A percentile compares a stretch with the other conserved stretches of the same genome.
Evolutionary conservation across 352 stramenopile species (phyloP).

Genomic region (Phytopythium sindhum): DNA sequence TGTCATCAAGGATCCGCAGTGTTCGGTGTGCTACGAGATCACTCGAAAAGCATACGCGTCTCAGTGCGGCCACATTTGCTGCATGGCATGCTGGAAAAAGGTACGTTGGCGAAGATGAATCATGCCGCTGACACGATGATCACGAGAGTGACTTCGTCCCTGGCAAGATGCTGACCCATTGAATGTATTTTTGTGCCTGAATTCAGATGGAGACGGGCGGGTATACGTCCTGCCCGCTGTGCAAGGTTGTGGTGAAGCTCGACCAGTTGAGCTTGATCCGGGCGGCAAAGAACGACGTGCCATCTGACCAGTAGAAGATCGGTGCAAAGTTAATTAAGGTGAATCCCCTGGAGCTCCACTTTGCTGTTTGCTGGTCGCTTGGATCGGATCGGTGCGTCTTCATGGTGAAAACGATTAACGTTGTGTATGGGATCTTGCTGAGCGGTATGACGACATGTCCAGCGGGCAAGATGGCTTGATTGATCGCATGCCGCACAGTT

Average conservation of each 20-base stretch:
- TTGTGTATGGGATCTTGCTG: neutral
- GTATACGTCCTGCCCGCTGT: conserved; percentile 70
- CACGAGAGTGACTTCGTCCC: neutral
- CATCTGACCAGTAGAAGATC: neutral
- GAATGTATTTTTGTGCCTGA: conserved; percentile 2
- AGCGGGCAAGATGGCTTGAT: neutral
- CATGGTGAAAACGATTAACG: neutral
- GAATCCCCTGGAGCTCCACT: neutral
- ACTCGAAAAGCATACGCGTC: conserved; percentile 71
- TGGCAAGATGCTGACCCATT: neutral
- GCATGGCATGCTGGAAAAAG: conserved; percentile 81
- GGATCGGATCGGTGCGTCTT: neutral
- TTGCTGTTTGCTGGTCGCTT: neutral
- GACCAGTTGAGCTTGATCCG: conserved; percentile 71
- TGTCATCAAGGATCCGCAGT: conserved; percentile 76
- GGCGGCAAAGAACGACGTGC: conserved; percentile 36
- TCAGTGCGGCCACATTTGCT: conserved; percentile 83
- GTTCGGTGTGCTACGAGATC: conserved; percentile 83
- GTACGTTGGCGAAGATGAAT: conserved; percentile 18
- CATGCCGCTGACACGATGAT: conserved; percentile 7
- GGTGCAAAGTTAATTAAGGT: neutral
- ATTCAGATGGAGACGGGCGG: conserved; percentile 73
- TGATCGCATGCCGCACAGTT: conserved; percentile 1
- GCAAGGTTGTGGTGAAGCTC: conserved; percentile 70
- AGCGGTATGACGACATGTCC: neutral